Evolutionary conservation across 441 rosid species (phyloP).

Genomic region (Aquilaria agallochum): DNA sequence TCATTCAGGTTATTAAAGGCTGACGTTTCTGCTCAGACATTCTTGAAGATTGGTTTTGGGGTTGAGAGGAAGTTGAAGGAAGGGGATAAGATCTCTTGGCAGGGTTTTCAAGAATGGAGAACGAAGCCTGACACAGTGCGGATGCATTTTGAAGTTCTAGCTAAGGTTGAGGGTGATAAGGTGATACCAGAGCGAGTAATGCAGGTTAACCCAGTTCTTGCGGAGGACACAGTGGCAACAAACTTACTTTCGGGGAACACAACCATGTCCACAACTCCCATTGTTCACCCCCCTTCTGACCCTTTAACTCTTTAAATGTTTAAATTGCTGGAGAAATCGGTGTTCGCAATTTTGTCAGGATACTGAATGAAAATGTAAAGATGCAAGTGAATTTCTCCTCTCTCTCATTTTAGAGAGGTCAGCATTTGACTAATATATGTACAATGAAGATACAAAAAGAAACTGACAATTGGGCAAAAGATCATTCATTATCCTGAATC

Average conservation of each 20-base stretch:
- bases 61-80: slow-evolving; percentile 70
- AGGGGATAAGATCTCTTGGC: slow-evolving; percentile 30
- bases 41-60: slow-evolving; percentile 75
- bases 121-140: slow-evolving; percentile 62
- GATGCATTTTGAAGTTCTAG: slow-evolving; percentile 90
- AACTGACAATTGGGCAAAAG: no score
- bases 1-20: slow-evolving; percentile 77
- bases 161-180: slow-evolving; percentile 77
- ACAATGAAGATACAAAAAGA: no score
- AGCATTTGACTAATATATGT: no score
- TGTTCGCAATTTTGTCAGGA: slow-evolving; percentile 8
- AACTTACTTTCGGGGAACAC: slow-evolving; percentile 45
- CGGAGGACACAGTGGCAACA: slow-evolving; percentile 57
- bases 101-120: slow-evolving; percentile 64
- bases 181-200: slow-evolving; percentile 69
- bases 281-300: slow-evolving; percentile 51
- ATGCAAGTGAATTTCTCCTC: not conserved
- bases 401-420: not conserved
- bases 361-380: slow-evolving; percentile 12
- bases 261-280: slow-evolving; percentile 52
- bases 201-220: slow-evolving; percentile 51
- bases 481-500: no score
- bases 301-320: slow-evolving; percentile 49
- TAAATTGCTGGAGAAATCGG: slow-evolving; percentile 10
- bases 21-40: slow-evolving; percentile 78